A percentile compares a stretch with the other conserved stretches of the same genome.
phyloP scores from a whole-genome alignment of 2,329 filamentous ascomycete species.

The Tolypocladium endophyticum region DNA sequence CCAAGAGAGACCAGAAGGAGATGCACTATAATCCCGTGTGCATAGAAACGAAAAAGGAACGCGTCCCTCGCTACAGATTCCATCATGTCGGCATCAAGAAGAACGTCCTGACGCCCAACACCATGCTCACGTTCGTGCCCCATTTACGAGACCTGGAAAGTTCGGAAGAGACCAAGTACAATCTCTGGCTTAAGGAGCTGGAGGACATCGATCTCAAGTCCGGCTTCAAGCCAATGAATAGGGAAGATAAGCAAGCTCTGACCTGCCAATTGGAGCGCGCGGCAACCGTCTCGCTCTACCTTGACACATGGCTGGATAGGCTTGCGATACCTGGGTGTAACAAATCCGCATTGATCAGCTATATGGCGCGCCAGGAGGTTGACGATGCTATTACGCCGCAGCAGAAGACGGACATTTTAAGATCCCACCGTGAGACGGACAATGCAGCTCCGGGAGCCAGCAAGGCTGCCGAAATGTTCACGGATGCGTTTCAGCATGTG shows the following conservation, averaged over 20 bases:
- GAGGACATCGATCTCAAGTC: slow-evolving; percentile 47
- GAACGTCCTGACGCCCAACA: slow-evolving; percentile 49
- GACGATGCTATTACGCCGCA: slow-evolving; percentile 40
- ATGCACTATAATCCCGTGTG: slow-evolving; percentile 29
- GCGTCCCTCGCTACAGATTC: slow-evolving; percentile 48
- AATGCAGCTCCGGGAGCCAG: slow-evolving; percentile 28
- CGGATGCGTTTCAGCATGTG: slow-evolving; percentile 45
- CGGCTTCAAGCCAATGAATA: slow-evolving; percentile 43
- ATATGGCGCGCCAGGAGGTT: slow-evolving; percentile 38
- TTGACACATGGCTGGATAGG: slow-evolving; percentile 41
- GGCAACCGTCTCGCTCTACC: slow-evolving; percentile 38
- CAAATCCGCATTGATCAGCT: slow-evolving; percentile 40
- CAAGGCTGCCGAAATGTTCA: slow-evolving; percentile 37
- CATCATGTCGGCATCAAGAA: slow-evolving; percentile 50
- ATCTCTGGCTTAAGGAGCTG: slow-evolving; percentile 45
- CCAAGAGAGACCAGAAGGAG: slow-evolving; percentile 34
- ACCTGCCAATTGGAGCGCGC: slow-evolving; percentile 42
- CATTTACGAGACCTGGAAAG: slow-evolving; percentile 47
- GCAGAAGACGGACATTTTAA: slow-evolving; percentile 41
- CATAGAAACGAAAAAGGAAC: slow-evolving; percentile 37
- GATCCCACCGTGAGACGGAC: slow-evolving; percentile 32
- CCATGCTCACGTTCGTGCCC: slow-evolving; percentile 49
- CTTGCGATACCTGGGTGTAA: slow-evolving; percentile 40
- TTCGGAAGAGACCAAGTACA: slow-evolving; percentile 45
- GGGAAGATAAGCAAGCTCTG: slow-evolving; percentile 37